Conservation (phyloP, 2,329 filamentous ascomycete species). For the Helminthosporium solani region DNA sequence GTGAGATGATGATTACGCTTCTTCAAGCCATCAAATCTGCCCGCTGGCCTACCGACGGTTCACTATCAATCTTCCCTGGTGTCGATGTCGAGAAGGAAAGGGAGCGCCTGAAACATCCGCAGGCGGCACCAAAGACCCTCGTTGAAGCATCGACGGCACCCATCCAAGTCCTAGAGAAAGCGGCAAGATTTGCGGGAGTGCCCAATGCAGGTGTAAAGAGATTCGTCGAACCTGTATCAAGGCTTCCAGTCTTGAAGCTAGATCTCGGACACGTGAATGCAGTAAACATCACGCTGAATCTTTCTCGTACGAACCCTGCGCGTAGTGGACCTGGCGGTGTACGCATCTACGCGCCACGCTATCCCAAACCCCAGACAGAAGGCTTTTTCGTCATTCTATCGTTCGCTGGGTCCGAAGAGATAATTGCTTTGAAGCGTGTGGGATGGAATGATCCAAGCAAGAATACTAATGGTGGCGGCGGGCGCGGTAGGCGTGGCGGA, state of each 20-base stretch:
- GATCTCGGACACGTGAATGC: conserved; percentile 62
- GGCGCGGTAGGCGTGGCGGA: conserved; percentile 4
- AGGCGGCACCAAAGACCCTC: conserved; percentile 36
- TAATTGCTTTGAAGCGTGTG: conserved; percentile 82
- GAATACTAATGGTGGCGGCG: conserved; percentile 1
- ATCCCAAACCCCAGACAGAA: conserved; percentile 92
- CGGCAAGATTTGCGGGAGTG: conserved; percentile 54
- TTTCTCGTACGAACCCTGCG: conserved; percentile 66
- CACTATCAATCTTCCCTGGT: conserved; percentile 76
- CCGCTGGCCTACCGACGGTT: conserved; percentile 82
- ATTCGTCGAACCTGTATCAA: conserved; percentile 61
- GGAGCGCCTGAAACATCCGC: conserved; percentile 46
- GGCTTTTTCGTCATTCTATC: conserved; percentile 86
- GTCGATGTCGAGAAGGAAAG: conserved; percentile 53
- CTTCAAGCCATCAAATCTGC: conserved; percentile 92
- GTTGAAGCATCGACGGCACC: conserved; percentile 40
- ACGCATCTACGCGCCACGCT: conserved; percentile 81
- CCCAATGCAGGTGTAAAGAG: conserved; percentile 46
- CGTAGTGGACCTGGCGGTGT: conserved; percentile 51
- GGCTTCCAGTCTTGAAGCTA: conserved; percentile 70
- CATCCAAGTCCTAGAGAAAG: conserved; percentile 33
- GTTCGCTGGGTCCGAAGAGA: conserved; percentile 67
- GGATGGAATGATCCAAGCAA: conserved; percentile 60
- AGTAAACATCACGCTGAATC: conserved; percentile 60
- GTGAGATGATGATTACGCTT: conserved; percentile 76